phyloP scores from a whole-genome alignment of 805 yeast genomes.

The Saturnispora saitoi region DNA sequence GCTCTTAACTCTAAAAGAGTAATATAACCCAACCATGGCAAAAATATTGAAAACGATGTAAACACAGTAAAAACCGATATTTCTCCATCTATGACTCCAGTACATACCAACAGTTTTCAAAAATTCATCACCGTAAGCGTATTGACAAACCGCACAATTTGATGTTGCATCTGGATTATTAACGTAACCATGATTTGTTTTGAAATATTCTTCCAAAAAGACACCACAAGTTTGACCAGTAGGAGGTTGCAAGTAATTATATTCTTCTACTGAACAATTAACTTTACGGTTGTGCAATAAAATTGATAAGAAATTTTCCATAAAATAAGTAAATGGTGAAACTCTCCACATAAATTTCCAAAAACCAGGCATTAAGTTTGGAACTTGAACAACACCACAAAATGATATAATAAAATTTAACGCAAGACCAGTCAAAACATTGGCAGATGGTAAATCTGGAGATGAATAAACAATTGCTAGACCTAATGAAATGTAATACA shows the following conservation, averaged over 20 bases:
- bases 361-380: conserved; percentile 58
- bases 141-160: conserved; percentile 43
- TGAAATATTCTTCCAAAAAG: conserved; percentile 36
- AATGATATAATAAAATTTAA: conserved; percentile 53
- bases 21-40: conserved; percentile 32
- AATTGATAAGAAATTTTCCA: conserved; percentile 43
- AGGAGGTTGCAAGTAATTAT: conserved; percentile 44
- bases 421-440: conserved; percentile 46
- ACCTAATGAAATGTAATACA: conserved; percentile 42
- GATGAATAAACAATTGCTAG: conserved; percentile 46
- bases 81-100: conserved; percentile 51
- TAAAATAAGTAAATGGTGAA: conserved; percentile 64
- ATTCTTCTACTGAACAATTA: conserved; percentile 39
- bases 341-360: conserved; percentile 78
- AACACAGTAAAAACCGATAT: conserved; percentile 52
- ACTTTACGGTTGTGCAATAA: conserved; percentile 44
- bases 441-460: conserved; percentile 62
- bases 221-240: conserved; percentile 55
- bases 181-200: conserved; percentile 45
- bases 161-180: conserved; percentile 40
- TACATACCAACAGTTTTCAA: conserved; percentile 34
- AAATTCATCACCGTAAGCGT: conserved; percentile 37
- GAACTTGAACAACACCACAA: conserved; percentile 63
- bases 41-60: conserved; percentile 44
- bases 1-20: conserved; percentile 25